phyloP scores from a whole-genome alignment of 2,329 filamentous ascomycete genomes.

The Escovopsis weberi region DNA sequence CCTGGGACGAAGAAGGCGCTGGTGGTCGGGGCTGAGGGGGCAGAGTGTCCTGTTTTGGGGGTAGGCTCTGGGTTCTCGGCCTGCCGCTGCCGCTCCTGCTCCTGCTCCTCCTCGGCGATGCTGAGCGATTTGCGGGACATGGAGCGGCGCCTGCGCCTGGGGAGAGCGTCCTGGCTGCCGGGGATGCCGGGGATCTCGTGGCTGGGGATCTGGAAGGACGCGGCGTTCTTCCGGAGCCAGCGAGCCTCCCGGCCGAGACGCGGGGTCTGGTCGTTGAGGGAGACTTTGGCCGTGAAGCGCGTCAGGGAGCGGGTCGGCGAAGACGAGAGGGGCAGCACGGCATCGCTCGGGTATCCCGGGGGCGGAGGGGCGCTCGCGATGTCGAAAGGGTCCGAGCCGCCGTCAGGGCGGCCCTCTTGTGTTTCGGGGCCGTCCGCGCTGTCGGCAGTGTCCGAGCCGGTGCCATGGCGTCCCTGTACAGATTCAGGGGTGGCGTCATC shows the following conservation, averaged over 20 bases:
- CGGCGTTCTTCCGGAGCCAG: conserved; percentile 1
- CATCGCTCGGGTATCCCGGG: background rate
- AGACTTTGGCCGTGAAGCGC: background rate
- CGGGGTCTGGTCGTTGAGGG: conserved; percentile 1
- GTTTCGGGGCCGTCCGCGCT: background rate
- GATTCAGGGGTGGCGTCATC: too few species aligned
- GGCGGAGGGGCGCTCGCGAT: background rate
- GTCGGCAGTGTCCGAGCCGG: background rate
- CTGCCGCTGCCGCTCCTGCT: too few species aligned
- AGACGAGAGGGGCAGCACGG: background rate
- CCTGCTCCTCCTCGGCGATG: background rate
- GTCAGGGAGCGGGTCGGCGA: conserved; percentile 2
- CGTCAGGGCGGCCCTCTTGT: background rate
- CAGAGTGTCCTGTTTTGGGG: too few species aligned
- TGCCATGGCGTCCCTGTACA: too few species aligned
- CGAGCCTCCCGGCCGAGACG: background rate
- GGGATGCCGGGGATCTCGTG: background rate
- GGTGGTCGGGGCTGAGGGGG: background rate
- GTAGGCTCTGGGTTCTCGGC: background rate
- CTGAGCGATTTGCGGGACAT: background rate
- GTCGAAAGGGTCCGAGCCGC: too few species aligned
- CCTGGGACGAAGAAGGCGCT: background rate
- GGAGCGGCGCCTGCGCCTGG: background rate
- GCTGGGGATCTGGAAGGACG: background rate
- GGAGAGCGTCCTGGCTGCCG: background rate